phyloP scores from a whole-genome alignment of 441 rosid species.

The Codiaeum variegatum region DNA sequence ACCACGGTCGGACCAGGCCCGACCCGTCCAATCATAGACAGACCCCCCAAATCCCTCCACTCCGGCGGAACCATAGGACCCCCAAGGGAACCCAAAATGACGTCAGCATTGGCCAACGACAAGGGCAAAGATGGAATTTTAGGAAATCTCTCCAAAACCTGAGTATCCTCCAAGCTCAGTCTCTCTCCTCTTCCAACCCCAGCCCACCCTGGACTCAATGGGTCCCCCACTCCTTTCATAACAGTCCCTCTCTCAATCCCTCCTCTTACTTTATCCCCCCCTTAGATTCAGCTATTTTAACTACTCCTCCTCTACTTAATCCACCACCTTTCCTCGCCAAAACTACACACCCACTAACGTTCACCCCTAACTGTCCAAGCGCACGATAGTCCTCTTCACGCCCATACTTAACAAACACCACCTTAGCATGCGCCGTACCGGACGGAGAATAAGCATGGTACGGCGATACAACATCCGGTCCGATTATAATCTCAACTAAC shows the following conservation, averaged over 20 bases:
- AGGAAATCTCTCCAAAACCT: slow-evolving; percentile 59
- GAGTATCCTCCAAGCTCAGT: slow-evolving; percentile 49
- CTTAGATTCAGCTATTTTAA: slow-evolving; percentile 56
- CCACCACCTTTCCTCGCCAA: slow-evolving; percentile 58
- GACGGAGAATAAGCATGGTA: slow-evolving; percentile 97
- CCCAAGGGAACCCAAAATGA: slow-evolving; percentile 55
- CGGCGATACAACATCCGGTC: slow-evolving; percentile 45
- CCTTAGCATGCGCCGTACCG: slow-evolving; percentile 50
- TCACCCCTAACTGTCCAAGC: slow-evolving; percentile 50
- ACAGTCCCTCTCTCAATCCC: slow-evolving; percentile 88
- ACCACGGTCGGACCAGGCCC: slow-evolving; percentile 74
- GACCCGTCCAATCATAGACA: slow-evolving; percentile 32
- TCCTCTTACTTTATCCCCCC: slow-evolving; percentile 40
- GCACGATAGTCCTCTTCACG: slow-evolving; percentile 65
- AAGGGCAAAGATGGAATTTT: slow-evolving; percentile 78
- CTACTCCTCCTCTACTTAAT: slow-evolving; percentile 62
- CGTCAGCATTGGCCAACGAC: slow-evolving; percentile 61
- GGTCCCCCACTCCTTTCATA: slow-evolving; percentile 93
- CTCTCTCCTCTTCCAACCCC: slow-evolving; percentile 69
- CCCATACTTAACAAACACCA: slow-evolving; percentile 73
- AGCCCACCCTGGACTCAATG: slow-evolving; percentile 88
- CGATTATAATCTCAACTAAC: slow-evolving; percentile 33
- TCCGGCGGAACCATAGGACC: slow-evolving; percentile 53
- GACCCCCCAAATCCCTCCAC: slow-evolving; percentile 50
- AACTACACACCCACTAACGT: slow-evolving; percentile 62